Evolutionary conservation across 805 yeast species (phyloP), one percentile per base, ranked within the genome.

Genomic region (Saccharomycopsis fibuligera): DNA sequence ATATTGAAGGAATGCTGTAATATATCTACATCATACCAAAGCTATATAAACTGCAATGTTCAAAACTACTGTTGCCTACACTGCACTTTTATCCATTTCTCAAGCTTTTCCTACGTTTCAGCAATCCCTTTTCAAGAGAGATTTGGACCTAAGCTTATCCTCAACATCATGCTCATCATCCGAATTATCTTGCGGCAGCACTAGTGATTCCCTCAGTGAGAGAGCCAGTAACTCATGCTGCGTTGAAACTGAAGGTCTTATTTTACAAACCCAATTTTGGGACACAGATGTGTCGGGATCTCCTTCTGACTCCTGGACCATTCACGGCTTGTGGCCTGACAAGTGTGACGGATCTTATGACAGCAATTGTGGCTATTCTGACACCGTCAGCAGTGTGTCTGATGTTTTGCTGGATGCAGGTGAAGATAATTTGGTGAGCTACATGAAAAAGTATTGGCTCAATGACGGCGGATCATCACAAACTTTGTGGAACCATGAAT

Each of bases 191-290:
- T 51, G 54, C 37, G 30, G 44, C 5, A 2, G 29, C 8, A 30
- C 44, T 14, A 14, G 39, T 19, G 41, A 33, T n/a, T n/a, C n/a
- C n/a, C n/a, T n/a, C n/a, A n/a, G n/a, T n/a, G n/a, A n/a, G n/a
- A n/a, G n/a, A n/a, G n/a, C 45, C 19, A 31, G n/a, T n/a, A n/a
- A 86, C 61, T 61, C 78, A 2, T 89, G 97, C 61, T 89, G 97
- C 65, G 86, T 81, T 62, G 96, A 89, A 60, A 75, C 78, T 41
- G 89, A 89, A 10, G 91, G 95, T 39, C 72, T 86, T 12, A 69
- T 90, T 35, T 65, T 90, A 47, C 86, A 79, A 60, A 86, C 97
- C 0, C 98, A 90, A 62, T 90, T 90, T 67, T 90, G 97, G 97
- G 96, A 90, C 65, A 85, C 83, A 61, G 66, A 69, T 51, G 90